Evolutionary conservation across 208 protist genomes (phyloP), one percentile per base, ranked within the genome.

Genomic region (Lotmaria passim): DNA sequence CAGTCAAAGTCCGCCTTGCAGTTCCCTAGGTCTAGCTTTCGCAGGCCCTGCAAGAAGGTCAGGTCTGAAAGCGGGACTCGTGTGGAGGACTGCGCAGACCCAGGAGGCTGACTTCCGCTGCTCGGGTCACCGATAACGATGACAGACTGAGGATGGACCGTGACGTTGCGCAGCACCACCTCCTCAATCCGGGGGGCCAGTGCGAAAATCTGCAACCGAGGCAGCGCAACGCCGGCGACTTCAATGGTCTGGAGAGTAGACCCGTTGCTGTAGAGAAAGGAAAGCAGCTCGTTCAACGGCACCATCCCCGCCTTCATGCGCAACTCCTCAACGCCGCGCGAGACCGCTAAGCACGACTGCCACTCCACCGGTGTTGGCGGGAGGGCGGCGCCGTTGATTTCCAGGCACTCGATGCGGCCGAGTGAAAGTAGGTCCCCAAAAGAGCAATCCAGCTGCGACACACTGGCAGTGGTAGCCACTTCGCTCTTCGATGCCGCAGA

Each of bases 351-450:
- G 26, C 58, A 73, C 14, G 76, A 59, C 41, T 59, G 31, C 15
- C 41, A 55, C 38, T 69, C 63, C 28, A 8, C 24, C 12, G 55
- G 36, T 11, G 72, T 79, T 7, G 52, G 50, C 10, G 24, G 38
- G 28, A 82, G 56, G 17, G 26, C 19, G n/a, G 58, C 30, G 24
- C 67, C 39, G 21, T 70, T 52, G 30, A 79, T 41, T 11, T 79
- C 71, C 15, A 82, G 2, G 1, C 55, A 60, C 30, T 59, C 52
- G 23, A 82, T 44, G 24, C 48, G 17, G 4, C 78, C 78, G 2
- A 82, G 33, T 0, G 62, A 73, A 33, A 75, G 39, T 21, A 78
- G 8, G 15, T 82, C 78, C 14, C 67, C 78, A 56, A 78, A 24
- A 17, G 51, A 75, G 33, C 44, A 66, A 12, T 48, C 50, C 63